Base-by-base conservation (phyloP, 2,329 filamentous ascomycete species). In the Colletotrichum falcatum region DNA sequence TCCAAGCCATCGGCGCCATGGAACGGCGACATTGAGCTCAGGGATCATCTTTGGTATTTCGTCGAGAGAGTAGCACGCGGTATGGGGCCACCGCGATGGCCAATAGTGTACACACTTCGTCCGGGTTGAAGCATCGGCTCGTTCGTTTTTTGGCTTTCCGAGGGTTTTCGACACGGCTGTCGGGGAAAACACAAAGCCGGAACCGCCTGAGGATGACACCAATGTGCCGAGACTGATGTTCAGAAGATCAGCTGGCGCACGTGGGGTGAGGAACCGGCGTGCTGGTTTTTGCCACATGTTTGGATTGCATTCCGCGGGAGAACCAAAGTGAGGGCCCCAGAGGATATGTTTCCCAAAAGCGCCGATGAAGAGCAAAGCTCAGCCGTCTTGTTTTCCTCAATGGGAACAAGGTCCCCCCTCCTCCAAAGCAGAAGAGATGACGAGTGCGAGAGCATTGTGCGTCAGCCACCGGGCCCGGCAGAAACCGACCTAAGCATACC, bases 1-100 rank as follows among this genome's bases (percentile, higher is more conserved):
- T 70, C 67, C 63, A 70, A 70, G 67, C 67, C 56, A 59, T 58
- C 58, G 42, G 65, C 67, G 35, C 64, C 64, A 70, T 62, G 64
- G 63, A 67, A 62, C 35, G 51, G 56, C 59, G 37, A 49, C 42
- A 46, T 61, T 46, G n/a, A n/a, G 63, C 42, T 55, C 49, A 55
- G 63, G 62, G 66, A 44, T 64, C 65, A 39, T 55, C 35, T 48
- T 33, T 44, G 39, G 28, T 44, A n/a, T n/a, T 39, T 7, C 1
- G 18, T 42, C 5, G 42, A 44, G 42, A 44, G 8, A 9, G 12
- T 33, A n/a, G 30, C 30, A 33, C 7, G 30, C 30, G 3, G 7
- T 7, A 33, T 33, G 37, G 14, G 39, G 26, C 12, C 42, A 23
- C 33, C 48, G 28, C 48, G 30, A 66, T 28, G 12, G 12, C n/a